Percentiles rank a stretch among this genome's conserved stretches.
Conservation (phyloP, 495 filamentous ascomycete genomes). For the Stereocaulon alpinum region DNA sequence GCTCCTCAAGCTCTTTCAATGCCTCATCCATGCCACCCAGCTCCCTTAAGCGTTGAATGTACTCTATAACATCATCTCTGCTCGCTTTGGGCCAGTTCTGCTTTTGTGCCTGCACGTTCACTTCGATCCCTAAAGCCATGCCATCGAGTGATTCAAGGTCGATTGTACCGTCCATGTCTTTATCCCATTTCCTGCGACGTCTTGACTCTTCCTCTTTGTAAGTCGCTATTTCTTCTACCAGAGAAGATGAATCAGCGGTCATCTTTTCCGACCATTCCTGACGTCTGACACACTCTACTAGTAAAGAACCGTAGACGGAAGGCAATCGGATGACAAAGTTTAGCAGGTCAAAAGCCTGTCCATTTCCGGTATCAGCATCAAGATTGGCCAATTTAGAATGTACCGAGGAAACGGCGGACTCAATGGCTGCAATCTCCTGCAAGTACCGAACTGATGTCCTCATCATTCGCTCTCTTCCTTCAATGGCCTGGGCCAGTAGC, state of each 20-base stretch:
- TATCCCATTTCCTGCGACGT: constrained; percentile 82
- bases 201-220: constrained; percentile 86
- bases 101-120: constrained; percentile 74
- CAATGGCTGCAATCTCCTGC: constrained; percentile 68
- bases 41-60: constrained; percentile 40
- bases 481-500: constrained; percentile 54
- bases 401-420: constrained; percentile 57
- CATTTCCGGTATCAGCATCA: constrained; percentile 55
- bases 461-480: constrained; percentile 49
- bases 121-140: constrained; percentile 65
- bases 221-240: constrained; percentile 83
- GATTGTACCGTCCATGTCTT: constrained; percentile 52
- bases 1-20: constrained; percentile 53
- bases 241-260: constrained; percentile 65
- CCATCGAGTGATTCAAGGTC: constrained; percentile 48
- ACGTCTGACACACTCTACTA: constrained; percentile 74
- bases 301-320: constrained; percentile 74
- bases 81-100: constrained; percentile 60
- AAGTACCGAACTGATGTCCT: constrained; percentile 57
- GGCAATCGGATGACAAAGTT: constrained; percentile 70
- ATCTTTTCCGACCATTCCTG: constrained; percentile 89
- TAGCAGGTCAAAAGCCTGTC: constrained; percentile 65
- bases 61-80: constrained; percentile 46
- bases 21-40: constrained; percentile 33
- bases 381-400: constrained; percentile 60